Percentiles rank a stretch among this genome's conserved stretches.
These are phyloP conservation scores for Huntiella decipiens DNA, from an alignment of 2,329 filamentous ascomycete species.

Conservation along the genomic window DNA sequence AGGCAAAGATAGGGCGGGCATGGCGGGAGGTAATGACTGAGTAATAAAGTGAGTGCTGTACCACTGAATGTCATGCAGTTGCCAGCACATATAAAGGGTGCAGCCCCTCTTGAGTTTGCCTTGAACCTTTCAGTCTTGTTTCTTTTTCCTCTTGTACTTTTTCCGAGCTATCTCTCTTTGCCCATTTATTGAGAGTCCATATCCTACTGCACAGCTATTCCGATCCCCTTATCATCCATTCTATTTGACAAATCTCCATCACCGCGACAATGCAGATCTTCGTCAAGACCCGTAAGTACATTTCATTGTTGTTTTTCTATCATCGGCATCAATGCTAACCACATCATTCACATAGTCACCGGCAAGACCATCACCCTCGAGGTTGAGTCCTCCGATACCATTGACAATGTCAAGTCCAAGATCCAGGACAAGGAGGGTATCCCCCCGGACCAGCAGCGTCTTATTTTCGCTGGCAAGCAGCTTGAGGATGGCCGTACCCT, in stretches of 20 bases:
- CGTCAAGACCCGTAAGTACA: conserved; percentile 73
- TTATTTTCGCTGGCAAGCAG: conserved; percentile 94
- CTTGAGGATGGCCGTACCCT: conserved; percentile 76
- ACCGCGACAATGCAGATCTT: conserved; percentile 69
- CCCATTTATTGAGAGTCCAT: neutral
- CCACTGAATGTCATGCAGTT: conserved; percentile 9
- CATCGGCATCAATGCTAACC: conserved; percentile 23
- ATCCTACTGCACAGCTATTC: conserved; percentile 10
- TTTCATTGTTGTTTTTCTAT: neutral
- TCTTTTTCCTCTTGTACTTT: conserved; percentile 11
- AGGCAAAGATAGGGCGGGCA: neutral
- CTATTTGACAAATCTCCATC: conserved; percentile 6
- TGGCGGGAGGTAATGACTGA: neutral
- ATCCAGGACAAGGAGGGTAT: conserved; percentile 98
- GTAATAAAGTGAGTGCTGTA: conserved; percentile 8
- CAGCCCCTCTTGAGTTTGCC: conserved; percentile 12
- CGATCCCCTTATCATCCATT: conserved; percentile 7
- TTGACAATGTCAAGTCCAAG: conserved; percentile 93
- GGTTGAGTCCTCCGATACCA: conserved; percentile 76
- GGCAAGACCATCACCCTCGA: conserved; percentile 76
- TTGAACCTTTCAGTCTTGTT: conserved; percentile 8
- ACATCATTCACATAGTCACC: conserved; percentile 34
- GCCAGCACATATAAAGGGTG: conserved; percentile 16
- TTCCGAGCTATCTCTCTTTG: conserved; percentile 1
- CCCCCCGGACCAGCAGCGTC: conserved; percentile 82